phyloP scores from a whole-genome alignment of 176 grass and related monocot species.

The Aegilops bicornis region DNA sequence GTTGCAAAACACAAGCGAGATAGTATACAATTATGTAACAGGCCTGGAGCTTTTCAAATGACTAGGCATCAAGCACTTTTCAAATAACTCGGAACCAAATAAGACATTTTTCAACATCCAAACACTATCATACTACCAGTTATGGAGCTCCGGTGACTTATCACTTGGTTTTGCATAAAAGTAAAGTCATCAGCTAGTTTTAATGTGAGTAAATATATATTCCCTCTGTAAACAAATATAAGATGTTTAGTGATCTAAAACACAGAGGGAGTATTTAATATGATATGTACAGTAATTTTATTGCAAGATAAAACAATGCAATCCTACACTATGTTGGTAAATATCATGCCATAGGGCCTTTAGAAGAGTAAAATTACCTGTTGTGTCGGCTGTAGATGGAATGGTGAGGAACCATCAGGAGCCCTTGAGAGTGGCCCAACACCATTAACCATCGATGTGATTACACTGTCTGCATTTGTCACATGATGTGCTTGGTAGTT shows the following conservation, averaged over 20 bases:
- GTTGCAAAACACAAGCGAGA: neutral
- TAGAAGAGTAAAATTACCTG: slow-evolving; percentile 47
- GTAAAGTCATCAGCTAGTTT: slow-evolving; percentile 7
- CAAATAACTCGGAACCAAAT: neutral
- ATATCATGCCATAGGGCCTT: slow-evolving; percentile 11
- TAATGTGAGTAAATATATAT: neutral
- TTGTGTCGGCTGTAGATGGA: slow-evolving; percentile 27
- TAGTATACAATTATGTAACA: neutral
- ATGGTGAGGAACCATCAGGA: slow-evolving; percentile 24
- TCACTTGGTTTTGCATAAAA: slow-evolving; percentile 5
- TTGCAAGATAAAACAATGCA: slow-evolving; percentile 5
- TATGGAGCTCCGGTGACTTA: neutral
- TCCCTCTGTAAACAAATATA: too few species aligned
- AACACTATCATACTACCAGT: slow-evolving; percentile 7
- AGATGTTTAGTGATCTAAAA: too few species aligned
- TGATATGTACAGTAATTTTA: slow-evolving; percentile 3
- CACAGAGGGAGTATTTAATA: neutral
- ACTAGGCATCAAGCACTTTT: neutral
- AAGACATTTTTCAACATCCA: neutral
- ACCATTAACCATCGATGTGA: slow-evolving; percentile 38
- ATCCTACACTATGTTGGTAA: slow-evolving; percentile 1
- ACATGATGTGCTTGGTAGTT: slow-evolving; percentile 32
- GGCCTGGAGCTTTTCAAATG: neutral
- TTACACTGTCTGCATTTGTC: slow-evolving; percentile 22
- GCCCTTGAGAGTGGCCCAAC: slow-evolving; percentile 39